Percentiles rank a stretch among this genome's conserved stretches.
phyloP scores from a whole-genome alignment of 306 rosid genomes.

The Astragalus glycyphyllos region DNA sequence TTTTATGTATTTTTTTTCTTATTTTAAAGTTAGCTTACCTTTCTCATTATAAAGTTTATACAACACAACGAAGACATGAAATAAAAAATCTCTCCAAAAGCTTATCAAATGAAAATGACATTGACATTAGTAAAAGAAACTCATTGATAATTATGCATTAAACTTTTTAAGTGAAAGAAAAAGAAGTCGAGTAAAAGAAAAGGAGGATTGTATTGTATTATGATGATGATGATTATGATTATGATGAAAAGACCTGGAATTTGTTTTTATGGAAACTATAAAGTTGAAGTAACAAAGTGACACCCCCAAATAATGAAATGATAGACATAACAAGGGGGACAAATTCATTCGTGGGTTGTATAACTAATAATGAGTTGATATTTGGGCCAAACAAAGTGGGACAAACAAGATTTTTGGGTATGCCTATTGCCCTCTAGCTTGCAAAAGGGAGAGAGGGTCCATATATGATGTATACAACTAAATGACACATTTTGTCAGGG shows the following conservation, averaged over 20 bases:
- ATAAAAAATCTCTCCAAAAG: conserved; percentile 4
- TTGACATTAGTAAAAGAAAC: conserved; percentile 26
- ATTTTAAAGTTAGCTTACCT: background rate
- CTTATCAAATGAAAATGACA: conserved; percentile 10
- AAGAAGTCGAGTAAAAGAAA: background rate
- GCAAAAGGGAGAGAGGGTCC: conserved; percentile 45
- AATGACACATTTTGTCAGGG: conserved; percentile 45
- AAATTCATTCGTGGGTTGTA: conserved; percentile 25
- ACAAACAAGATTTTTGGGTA: conserved; percentile 44
- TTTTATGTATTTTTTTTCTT: no score
- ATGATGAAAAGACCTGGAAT: background rate
- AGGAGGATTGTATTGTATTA: background rate
- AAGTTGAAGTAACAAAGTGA: conserved; percentile 21
- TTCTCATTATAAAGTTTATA: conserved; percentile 26
- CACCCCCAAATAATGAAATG: conserved; percentile 8
- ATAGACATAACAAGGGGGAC: conserved; percentile 35
- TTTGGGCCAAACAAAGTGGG: conserved; percentile 46
- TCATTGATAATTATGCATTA: background rate
- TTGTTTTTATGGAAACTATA: conserved; percentile 15
- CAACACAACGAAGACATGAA: conserved; percentile 10
- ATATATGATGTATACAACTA: conserved; percentile 38
- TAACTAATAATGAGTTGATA: conserved; percentile 13
- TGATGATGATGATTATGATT: no score
- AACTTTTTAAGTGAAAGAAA: conserved; percentile 25
- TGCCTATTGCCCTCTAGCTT: conserved; percentile 39